Conservation (phyloP, 2,329 filamentous ascomycete genomes). For the Tolypocladium cylindrosporum region DNA sequence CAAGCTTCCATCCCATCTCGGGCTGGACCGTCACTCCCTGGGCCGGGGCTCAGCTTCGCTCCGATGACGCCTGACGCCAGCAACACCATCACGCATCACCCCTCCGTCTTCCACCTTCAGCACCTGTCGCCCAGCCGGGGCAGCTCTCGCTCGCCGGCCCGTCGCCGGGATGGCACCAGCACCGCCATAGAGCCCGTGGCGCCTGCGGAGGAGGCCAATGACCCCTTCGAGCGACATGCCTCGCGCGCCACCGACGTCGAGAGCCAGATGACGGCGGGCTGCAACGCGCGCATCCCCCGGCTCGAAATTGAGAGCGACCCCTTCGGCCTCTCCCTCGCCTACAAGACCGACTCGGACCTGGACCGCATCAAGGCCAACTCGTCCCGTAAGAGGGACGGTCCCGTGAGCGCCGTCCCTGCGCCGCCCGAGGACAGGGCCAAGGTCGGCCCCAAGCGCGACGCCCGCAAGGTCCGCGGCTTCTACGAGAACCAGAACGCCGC, state of each 20-base stretch:
- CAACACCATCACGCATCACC: constrained; percentile 32
- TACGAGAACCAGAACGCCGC: constrained; percentile 89
- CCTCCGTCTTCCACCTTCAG: constrained; percentile 32
- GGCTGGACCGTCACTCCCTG: background rate
- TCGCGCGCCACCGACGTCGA: constrained; percentile 36
- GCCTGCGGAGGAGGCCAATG: constrained; percentile 20
- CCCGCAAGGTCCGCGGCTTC: constrained; percentile 62
- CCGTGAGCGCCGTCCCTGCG: constrained; percentile 5
- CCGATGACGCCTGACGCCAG: constrained; percentile 31
- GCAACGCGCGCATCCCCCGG: constrained; percentile 38
- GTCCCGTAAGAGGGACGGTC: constrained; percentile 57
- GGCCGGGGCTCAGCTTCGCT: background rate
- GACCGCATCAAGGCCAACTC: constrained; percentile 71
- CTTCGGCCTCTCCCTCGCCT: constrained; percentile 63
- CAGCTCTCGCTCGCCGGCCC: constrained; percentile 16
- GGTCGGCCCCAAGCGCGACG: constrained; percentile 18
- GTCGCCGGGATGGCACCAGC: constrained; percentile 27
- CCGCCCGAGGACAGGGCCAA: background rate
- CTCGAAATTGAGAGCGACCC: constrained; percentile 64
- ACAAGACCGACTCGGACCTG: constrained; percentile 72
- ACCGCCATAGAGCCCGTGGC: constrained; percentile 33
- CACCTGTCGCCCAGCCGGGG: constrained; percentile 16
- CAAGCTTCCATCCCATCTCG: background rate
- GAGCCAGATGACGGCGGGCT: constrained; percentile 28
- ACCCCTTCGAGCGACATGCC: constrained; percentile 32